Evolutionary conservation across 352 stramenopile genomes (phyloP).

Genomic region (Hyaloperonospora brassicae): DNA sequence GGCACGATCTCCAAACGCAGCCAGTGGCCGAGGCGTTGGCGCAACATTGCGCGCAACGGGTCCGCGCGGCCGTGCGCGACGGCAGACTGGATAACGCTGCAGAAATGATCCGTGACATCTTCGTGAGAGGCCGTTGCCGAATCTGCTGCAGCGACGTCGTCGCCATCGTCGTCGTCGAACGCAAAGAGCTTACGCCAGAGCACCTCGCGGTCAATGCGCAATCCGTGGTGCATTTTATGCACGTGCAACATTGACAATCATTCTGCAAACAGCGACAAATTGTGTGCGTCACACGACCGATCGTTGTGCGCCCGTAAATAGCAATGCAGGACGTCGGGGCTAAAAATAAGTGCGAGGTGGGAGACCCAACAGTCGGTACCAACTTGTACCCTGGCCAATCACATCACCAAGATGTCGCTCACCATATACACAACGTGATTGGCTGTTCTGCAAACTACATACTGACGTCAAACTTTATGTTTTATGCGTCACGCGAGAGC

Average conservation of each 20-base stretch:
- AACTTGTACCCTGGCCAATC: too few relatives aligned
- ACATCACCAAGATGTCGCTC: too few relatives aligned
- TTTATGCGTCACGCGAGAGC: too few relatives aligned
- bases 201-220: constrained; percentile 52
- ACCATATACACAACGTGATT: too few relatives aligned
- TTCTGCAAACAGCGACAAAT: background rate
- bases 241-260: constrained; percentile 3
- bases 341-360: too few relatives aligned
- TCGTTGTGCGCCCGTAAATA: too few relatives aligned
- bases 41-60: constrained; percentile 49
- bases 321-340: too few relatives aligned
- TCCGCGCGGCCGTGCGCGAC: constrained; percentile 27
- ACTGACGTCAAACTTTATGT: too few relatives aligned
- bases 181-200: constrained; percentile 66
- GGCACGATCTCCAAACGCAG: constrained; percentile 51
- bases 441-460: too few relatives aligned
- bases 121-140: constrained; percentile 1
- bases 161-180: constrained; percentile 31
- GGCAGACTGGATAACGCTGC: constrained; percentile 30
- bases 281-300: background rate
- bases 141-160: background rate
- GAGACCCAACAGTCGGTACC: too few relatives aligned
- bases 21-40: constrained; percentile 59
- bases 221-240: constrained; percentile 10
- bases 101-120: constrained; percentile 17